Evolutionary conservation across 2,329 filamentous ascomycete species (phyloP), one percentile per base, ranked within the genome.

Genomic region (Colletotrichum truncatum): DNA sequence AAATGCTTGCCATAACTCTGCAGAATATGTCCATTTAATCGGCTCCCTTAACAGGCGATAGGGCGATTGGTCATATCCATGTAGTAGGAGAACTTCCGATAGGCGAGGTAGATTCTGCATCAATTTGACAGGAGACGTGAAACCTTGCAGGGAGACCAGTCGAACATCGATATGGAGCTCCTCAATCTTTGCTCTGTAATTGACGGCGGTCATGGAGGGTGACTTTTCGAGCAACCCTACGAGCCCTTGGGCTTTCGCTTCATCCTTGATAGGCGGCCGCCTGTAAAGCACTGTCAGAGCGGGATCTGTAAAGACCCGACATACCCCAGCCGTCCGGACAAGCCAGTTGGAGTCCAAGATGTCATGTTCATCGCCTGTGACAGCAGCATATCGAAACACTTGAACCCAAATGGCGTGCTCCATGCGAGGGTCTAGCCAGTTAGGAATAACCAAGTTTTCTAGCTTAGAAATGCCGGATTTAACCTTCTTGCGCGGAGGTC

Each of bases 261-360:
- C 70, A 34, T 73, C 78, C 64, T 85, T 82, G 45, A 96, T 80
- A 1, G 89, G 89, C 8, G 92, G 92, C 5, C 83, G 87, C 48
- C 85, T 82, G 74, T 96, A 96, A 5, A 97, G 81, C 1, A 87
- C 90, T 5, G 89, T 89, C 53, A 96, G 77, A 2, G 92, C 92
- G 5, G 93, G 91, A 70, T 94, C 92, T 0, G 86, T 80, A 62
- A 94, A 93, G 3, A 83, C 76, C 53, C 82, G 86, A 70, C 90
- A 94, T 14, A 88, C 79, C 2, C 84, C 82, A 34, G 91, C 88
- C 45, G 86, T 80, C n/a, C 82, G 81, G 9, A 91, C 76, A 6
- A 97, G 85, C 91, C 91, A 93, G 70, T 83, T 81, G 11, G 81
- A 82, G 71, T 81, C 80, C 73, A 80, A 25, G 10, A 53, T 12